These are phyloP conservation scores for Trichophyton mentagrophytes DNA, from an alignment of 2,329 filamentous ascomycete species.

Conservation along the genomic window DNA sequence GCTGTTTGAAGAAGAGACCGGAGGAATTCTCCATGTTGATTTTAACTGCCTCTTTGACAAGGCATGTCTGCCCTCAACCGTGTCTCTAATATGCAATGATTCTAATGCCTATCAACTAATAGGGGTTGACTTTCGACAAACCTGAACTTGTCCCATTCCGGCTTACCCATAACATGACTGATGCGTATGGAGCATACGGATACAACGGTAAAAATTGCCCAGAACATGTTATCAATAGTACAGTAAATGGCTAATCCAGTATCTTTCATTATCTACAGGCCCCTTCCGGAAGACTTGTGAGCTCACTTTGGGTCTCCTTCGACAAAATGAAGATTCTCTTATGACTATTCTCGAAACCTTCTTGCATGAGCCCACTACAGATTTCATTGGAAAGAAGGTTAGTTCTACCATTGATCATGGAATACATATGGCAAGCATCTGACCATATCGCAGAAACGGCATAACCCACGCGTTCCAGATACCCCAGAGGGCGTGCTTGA, in stretches of 20 bases:
- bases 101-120: background rate
- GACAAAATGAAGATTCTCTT: conserved; percentile 87
- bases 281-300: conserved; percentile 87
- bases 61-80: conserved; percentile 14
- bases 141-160: conserved; percentile 93
- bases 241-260: background rate
- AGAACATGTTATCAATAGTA: background rate
- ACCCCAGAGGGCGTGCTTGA: conserved; percentile 73
- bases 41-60: conserved; percentile 99
- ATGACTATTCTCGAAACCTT: conserved; percentile 98
- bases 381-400: conserved; percentile 66
- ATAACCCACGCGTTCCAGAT: conserved; percentile 44
- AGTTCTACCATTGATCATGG: conserved; percentile 4
- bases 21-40: conserved; percentile 92
- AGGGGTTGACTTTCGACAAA: conserved; percentile 80
- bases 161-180: conserved; percentile 95
- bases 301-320: conserved; percentile 67
- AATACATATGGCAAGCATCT: background rate
- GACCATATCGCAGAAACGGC: conserved; percentile 34
- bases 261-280: conserved; percentile 26
- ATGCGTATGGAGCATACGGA: conserved; percentile 89
- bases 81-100: background rate
- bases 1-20: conserved; percentile 82
- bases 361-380: conserved; percentile 89
- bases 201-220: conserved; percentile 50